Percentiles rank a stretch among this genome's conserved stretches.
These are phyloP conservation scores for Starmerella kuoi DNA, from an alignment of 805 yeast genomes.

Conservation along the genomic window DNA sequence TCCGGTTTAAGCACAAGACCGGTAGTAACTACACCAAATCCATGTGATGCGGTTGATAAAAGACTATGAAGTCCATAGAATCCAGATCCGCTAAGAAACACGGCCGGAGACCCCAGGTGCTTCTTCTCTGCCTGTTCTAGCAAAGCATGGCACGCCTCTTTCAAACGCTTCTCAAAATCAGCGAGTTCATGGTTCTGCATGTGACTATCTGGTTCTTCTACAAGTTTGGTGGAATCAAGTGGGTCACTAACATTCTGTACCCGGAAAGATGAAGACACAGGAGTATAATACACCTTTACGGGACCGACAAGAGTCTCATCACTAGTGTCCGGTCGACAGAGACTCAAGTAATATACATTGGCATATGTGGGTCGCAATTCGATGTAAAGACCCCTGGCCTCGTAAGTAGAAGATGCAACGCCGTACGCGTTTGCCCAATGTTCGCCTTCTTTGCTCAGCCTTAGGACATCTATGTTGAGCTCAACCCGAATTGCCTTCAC, in stretches of 20 bases:
- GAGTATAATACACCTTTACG: slow-evolving; percentile 3
- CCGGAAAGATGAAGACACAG: background rate
- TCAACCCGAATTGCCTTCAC: slow-evolving; percentile 43
- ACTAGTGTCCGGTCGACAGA: slow-evolving; percentile 21
- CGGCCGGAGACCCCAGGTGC: background rate
- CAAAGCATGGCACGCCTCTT: slow-evolving; percentile 3
- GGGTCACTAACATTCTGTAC: background rate
- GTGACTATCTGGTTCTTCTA: background rate
- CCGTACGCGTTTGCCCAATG: slow-evolving; percentile 56
- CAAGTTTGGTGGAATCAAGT: background rate
- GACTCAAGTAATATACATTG: slow-evolving; percentile 53
- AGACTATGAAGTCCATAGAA: slow-evolving; percentile 16
- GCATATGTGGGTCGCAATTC: slow-evolving; percentile 65
- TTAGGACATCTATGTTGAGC: slow-evolving; percentile 53
- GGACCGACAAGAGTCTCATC: slow-evolving; percentile 8
- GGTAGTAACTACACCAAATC: slow-evolving; percentile 5
- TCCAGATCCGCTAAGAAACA: slow-evolving; percentile 16
- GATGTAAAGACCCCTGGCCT: slow-evolving; percentile 54
- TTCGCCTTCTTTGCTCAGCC: slow-evolving; percentile 51
- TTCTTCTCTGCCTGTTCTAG: background rate
- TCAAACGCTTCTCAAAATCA: slow-evolving; percentile 1
- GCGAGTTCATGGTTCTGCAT: background rate
- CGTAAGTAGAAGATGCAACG: slow-evolving; percentile 59
- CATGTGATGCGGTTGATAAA: slow-evolving; percentile 5
- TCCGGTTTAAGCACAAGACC: slow-evolving; percentile 11